Evolutionary conservation across 2,329 filamentous ascomycete species (phyloP).

Genomic region (Penicillium expansum): DNA sequence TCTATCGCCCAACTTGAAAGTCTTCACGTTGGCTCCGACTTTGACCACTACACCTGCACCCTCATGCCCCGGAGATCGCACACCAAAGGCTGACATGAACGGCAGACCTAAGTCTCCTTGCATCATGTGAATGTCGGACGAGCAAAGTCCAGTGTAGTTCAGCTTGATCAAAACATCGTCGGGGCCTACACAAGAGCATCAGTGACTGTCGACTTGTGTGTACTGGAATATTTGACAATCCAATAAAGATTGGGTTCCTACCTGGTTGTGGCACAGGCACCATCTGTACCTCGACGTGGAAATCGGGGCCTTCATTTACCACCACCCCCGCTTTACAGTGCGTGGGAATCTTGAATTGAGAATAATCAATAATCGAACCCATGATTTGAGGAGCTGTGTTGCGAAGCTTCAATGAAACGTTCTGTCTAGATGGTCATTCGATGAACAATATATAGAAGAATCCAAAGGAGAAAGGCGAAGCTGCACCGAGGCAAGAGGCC

Average conservation of each 20-base stretch:
- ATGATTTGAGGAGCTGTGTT: slow-evolving; percentile 1
- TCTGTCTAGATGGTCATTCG: too few relatives aligned
- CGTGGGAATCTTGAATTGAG: slow-evolving; percentile 40
- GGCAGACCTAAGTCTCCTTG: slow-evolving; percentile 51
- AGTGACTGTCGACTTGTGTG: not conserved
- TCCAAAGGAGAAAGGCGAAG: not conserved
- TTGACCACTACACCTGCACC: slow-evolving; percentile 59
- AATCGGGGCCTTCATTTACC: slow-evolving; percentile 51
- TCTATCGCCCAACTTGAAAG: slow-evolving; percentile 53
- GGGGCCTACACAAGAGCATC: slow-evolving; percentile 38
- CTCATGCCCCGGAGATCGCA: slow-evolving; percentile 53
- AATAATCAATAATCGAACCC: slow-evolving; percentile 4
- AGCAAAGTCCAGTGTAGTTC: slow-evolving; percentile 59
- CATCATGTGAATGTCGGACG: slow-evolving; percentile 59
- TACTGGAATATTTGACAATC: too few relatives aligned
- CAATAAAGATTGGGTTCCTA: slow-evolving; percentile 19
- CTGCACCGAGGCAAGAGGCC: slow-evolving; percentile 2
- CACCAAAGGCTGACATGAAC: slow-evolving; percentile 47
- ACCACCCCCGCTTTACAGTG: slow-evolving; percentile 53
- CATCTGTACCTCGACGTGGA: slow-evolving; percentile 48
- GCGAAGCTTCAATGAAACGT: not conserved
- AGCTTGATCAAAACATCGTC: slow-evolving; percentile 57
- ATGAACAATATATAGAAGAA: not conserved
- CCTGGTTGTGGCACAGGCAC: slow-evolving; percentile 51
- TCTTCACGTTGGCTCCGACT: slow-evolving; percentile 53